Conservation (phyloP, 1,139 yeast species). For the Yamadazyma aaseri region DNA sequence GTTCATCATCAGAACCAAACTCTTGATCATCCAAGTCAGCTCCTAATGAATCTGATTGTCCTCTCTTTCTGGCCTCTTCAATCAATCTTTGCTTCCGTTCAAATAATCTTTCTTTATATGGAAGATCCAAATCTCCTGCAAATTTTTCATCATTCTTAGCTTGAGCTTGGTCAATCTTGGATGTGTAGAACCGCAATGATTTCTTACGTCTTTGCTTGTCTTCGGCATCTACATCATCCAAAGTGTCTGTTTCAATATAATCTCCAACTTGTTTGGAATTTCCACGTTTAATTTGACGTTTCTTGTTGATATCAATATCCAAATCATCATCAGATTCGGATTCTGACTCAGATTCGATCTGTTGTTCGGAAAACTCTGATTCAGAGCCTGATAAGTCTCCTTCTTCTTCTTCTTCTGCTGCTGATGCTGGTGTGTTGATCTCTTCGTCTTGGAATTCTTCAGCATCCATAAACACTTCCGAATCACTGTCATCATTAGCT, state of each 20-base stretch:
- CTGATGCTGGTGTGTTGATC: constrained; percentile 11
- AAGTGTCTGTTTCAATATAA: constrained; percentile 62
- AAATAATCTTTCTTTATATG: constrained; percentile 85
- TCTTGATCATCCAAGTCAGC: constrained; percentile 51
- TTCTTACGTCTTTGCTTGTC: constrained; percentile 82
- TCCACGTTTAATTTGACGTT: constrained; percentile 42
- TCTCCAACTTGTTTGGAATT: constrained; percentile 38
- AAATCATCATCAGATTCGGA: constrained; percentile 17
- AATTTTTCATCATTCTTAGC: constrained; percentile 50
- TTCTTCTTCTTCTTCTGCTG: constrained; percentile 18
- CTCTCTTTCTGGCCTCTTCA: constrained; percentile 88
- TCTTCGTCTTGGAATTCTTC: constrained; percentile 10
- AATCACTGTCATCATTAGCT: constrained; percentile 3
- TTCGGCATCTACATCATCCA: constrained; percentile 75
- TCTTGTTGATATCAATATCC: constrained; percentile 46
- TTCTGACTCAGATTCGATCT: constrained; percentile 17
- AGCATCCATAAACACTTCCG: constrained; percentile 14
- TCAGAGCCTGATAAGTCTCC: constrained; percentile 19
- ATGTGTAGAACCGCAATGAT: constrained; percentile 90
- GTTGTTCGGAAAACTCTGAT: constrained; percentile 13
- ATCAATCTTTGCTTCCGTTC: constrained; percentile 85
- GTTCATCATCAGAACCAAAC: constrained; percentile 49
- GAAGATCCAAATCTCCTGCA: constrained; percentile 87
- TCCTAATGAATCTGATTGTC: constrained; percentile 51
- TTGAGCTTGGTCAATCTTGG: constrained; percentile 87